Percentiles rank a stretch among this genome's conserved stretches.
Evolutionary conservation across 2,329 filamentous ascomycete species (phyloP).

Genomic region (Piedraia hortae): DNA sequence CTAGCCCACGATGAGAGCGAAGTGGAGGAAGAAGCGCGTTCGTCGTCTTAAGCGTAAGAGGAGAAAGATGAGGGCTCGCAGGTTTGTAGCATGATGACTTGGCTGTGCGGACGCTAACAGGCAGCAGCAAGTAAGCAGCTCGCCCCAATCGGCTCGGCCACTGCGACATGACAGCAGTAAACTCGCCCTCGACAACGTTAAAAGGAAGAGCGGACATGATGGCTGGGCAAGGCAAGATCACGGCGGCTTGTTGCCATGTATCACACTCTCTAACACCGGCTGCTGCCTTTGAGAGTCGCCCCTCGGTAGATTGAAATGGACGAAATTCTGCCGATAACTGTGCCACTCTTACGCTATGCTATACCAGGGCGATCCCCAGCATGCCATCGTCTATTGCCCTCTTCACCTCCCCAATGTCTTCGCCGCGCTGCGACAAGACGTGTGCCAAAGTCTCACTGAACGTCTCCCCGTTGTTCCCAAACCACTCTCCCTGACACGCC

Average conservation of each 20-base stretch:
- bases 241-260: no score
- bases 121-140: slow-evolving; percentile 20
- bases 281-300: no score
- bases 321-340: no score
- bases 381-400: slow-evolving; percentile 38
- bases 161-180: slow-evolving; percentile 3
- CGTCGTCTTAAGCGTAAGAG: slow-evolving; percentile 98
- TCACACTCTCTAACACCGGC: no score
- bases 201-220: no score
- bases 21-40: slow-evolving; percentile 99
- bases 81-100: slow-evolving; percentile 22
- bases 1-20: slow-evolving; percentile 51
- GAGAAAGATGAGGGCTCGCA: slow-evolving; percentile 97
- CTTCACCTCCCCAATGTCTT: slow-evolving; percentile 29
- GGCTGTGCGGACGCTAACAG: slow-evolving; percentile 3
- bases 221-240: no score
- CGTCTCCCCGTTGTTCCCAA: slow-evolving; percentile 34
- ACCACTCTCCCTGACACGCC: slow-evolving; percentile 25
- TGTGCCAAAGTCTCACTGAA: slow-evolving; percentile 30
- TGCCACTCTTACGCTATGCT: no score
- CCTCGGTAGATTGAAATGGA: no score
- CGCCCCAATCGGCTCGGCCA: slow-evolving; percentile 10
- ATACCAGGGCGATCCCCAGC: slow-evolving; percentile 22
- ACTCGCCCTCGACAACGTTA: no score
- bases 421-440: slow-evolving; percentile 27